A percentile compares a stretch with the other conserved stretches of the same genome.
These are phyloP conservation scores for Tricholomella constricta DNA, from an alignment of 768 basidiomycete genomes.

Conservation along the genomic window DNA sequence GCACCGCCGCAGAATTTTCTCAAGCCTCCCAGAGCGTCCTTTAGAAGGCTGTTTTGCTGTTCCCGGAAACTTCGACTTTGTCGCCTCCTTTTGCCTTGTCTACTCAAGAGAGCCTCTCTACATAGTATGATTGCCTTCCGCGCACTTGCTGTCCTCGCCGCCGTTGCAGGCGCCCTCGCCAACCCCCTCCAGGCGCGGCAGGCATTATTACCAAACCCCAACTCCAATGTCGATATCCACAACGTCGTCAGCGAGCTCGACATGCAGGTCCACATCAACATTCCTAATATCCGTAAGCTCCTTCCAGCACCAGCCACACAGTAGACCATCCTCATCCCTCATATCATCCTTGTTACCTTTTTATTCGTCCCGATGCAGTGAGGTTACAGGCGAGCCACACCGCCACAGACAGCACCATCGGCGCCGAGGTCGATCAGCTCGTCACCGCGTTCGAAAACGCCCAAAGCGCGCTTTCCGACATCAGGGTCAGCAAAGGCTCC, in stretches of 20 bases:
- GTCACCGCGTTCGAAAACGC: no score
- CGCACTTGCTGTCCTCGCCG: no score
- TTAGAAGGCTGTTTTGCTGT: no score
- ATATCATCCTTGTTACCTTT: not conserved
- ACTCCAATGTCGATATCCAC: slow-evolving; percentile 33
- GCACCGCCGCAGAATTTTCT: no score
- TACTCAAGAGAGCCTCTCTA: no score
- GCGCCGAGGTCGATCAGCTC: slow-evolving; percentile 26
- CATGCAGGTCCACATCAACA: slow-evolving; percentile 18
- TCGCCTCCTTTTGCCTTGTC: not conserved
- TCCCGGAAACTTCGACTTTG: slow-evolving; percentile 1
- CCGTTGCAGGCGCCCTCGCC: no score
- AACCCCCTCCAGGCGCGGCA: slow-evolving; percentile 31
- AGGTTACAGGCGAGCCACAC: slow-evolving; percentile 32
- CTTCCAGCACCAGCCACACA: no score
- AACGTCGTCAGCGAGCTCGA: slow-evolving; percentile 28
- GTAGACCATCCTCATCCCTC: not conserved
- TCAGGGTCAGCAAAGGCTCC: slow-evolving; percentile 31
- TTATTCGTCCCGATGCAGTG: no score
- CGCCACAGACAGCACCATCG: slow-evolving; percentile 30
- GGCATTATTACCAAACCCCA: no score
- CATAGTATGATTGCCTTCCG: no score
- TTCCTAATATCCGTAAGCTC: slow-evolving; percentile 31
- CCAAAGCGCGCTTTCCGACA: slow-evolving; percentile 20
- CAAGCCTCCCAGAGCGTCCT: slow-evolving; percentile 17